Conservation (phyloP, 306 rosid genomes). For the Trifolium dubium region DNA sequence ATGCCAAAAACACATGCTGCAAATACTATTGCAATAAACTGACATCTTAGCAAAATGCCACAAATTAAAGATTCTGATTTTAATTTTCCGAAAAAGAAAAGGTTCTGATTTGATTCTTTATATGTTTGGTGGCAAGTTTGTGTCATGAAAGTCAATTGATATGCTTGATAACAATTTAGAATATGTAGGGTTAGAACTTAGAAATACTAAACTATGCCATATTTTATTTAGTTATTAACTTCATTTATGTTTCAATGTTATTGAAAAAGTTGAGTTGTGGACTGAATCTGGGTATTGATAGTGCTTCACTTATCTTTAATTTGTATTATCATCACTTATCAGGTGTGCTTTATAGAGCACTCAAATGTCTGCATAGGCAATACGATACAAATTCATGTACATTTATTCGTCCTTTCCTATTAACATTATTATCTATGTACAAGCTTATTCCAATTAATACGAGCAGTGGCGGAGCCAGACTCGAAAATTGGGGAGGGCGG, state of each 20-base stretch:
- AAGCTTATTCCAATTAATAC: no score
- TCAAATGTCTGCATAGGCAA: no score
- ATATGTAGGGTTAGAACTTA: neutral
- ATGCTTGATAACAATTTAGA: neutral
- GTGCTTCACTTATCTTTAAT: neutral
- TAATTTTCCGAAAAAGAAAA: no score
- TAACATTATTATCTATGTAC: no score
- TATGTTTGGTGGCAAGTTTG: neutral
- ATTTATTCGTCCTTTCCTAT: no score
- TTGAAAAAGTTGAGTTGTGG: neutral
- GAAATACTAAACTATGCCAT: neutral
- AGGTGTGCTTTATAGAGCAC: no score
- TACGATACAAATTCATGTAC: no score
- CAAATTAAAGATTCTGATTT: no score
- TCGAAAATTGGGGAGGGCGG: no score
- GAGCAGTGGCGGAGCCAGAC: no score
- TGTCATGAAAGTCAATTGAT: neutral
- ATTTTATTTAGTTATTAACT: neutral
- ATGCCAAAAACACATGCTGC: neutral
- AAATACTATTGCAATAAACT: neutral
- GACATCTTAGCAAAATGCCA: neutral
- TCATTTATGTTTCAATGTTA: neutral
- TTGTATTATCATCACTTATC: no score
- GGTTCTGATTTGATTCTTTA: neutral
- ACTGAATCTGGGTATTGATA: neutral